These are phyloP conservation scores for Inonotus hispidus DNA, from an alignment of 1,284 basidiomycete genomes.

Conservation along the genomic window DNA sequence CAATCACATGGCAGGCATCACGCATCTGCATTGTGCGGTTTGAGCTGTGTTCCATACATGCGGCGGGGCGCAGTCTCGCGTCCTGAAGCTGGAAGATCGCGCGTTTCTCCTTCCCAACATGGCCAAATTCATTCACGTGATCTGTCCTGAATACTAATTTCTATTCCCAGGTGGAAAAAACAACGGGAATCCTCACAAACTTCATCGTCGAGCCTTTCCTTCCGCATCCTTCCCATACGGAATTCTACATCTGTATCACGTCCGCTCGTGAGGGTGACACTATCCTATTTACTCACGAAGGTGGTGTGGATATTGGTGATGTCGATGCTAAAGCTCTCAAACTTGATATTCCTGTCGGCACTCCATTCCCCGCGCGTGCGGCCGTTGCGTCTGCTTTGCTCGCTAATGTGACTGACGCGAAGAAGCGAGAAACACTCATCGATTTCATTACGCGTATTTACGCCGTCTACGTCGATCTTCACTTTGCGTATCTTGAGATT, in stretches of 20 bases:
- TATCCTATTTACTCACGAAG: slow-evolving; percentile 98
- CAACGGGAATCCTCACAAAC: slow-evolving; percentile 92
- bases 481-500: slow-evolving; percentile 99
- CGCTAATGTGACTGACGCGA: slow-evolving; percentile 65
- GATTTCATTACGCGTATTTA: slow-evolving; percentile 96
- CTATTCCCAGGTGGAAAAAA: slow-evolving; percentile 74
- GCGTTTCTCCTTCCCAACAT: slow-evolving; percentile 5
- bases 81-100: neutral
- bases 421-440: slow-evolving; percentile 82
- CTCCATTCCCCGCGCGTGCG: slow-evolving; percentile 76
- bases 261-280: slow-evolving; percentile 93
- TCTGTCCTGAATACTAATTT: neutral
- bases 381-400: slow-evolving; percentile 74
- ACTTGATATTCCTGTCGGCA: slow-evolving; percentile 77
- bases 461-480: slow-evolving; percentile 95
- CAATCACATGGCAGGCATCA: neutral
- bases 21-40: neutral
- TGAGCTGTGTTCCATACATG: neutral
- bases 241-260: slow-evolving; percentile 99
- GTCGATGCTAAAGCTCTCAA: slow-evolving; percentile 97
- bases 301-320: slow-evolving; percentile 98
- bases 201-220: slow-evolving; percentile 99
- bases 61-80: neutral
- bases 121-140: slow-evolving; percentile 7
- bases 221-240: slow-evolving; percentile 89